Evolutionary conservation across 345 rosid species (phyloP).

Genomic region (Salix viminalis): DNA sequence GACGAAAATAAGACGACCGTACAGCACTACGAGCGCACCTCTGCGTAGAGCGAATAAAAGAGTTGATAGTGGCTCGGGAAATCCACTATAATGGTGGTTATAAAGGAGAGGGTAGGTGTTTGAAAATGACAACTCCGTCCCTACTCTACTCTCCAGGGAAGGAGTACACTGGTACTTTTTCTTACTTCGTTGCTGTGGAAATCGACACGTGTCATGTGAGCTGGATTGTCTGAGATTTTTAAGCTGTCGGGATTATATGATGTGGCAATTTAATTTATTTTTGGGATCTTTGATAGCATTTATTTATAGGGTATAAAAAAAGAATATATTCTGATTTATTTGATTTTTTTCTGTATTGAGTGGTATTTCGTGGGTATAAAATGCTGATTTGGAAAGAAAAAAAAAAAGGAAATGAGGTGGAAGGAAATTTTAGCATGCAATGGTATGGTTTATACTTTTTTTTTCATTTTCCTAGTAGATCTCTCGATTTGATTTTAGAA

Average conservation of each 20-base stretch:
- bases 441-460: too few species aligned
- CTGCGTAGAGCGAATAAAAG: neutral
- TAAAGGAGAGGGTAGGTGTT: constrained; percentile 27
- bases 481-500: too few species aligned
- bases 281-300: neutral
- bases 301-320: too few species aligned
- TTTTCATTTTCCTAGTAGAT: too few species aligned
- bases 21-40: neutral
- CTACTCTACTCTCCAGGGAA: neutral
- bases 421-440: too few species aligned
- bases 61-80: neutral
- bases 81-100: constrained; percentile 7
- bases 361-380: too few species aligned
- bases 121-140: constrained; percentile 36
- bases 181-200: neutral
- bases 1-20: neutral
- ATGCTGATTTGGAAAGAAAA: too few species aligned
- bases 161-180: neutral
- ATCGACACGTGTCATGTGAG: neutral
- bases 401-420: too few species aligned
- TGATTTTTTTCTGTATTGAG: too few species aligned
- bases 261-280: neutral
- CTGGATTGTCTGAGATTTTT: neutral
- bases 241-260: neutral
- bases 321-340: too few species aligned